Evolutionary conservation across 1,284 basidiomycete species (phyloP), one percentile per base, ranked within the genome.

Genomic region (Xanthoconium separans): DNA sequence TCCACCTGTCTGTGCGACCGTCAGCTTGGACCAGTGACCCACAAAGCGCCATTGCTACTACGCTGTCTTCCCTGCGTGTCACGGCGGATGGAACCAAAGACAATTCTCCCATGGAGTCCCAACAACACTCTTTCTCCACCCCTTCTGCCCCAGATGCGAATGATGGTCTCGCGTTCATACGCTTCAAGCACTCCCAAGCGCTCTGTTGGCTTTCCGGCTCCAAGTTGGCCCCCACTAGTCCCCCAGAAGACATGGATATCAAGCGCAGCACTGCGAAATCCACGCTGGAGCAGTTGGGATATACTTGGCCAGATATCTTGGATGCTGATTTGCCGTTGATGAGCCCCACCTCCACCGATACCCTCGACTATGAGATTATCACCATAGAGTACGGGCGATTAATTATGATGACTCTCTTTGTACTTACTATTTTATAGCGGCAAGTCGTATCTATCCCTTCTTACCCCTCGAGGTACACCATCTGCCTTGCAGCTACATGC

Each of bases 1-100:
- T 91, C 29, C 89, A 90, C 69, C 76, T 91, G 29, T 83, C 87
- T 12, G 89, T 91, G 15, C 84, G 85, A 63, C 85, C 87, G 20
- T 84, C 84, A 30, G 85, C 85, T 47, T 91, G 89, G 89, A 75
- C 77, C 43, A 71, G 77, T 16, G 59, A 70, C 11, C 83, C 85
- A 37, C 75, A 83, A 65, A 53, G 65, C 62, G 55, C 59, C 40
- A 47, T 50, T 47, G 43, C 57, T 45, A 30, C 53, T 42, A 31
- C 54, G 44, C 27, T 59, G 39, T 34, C 60, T 43, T 56, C 54
- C 42, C 43, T 30, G n/a, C 33, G 3, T 39, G 41, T 9, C 6
- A 9, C 44, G 5, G 24, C 50, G 29, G 15, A 36, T 53, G n/a
- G 40, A 18, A 34, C n/a, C 11, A 15, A 43, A 49, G 30, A 43